phyloP scores from a whole-genome alignment of 1,139 yeast species.

The Geotrichum klebahnii region DNA sequence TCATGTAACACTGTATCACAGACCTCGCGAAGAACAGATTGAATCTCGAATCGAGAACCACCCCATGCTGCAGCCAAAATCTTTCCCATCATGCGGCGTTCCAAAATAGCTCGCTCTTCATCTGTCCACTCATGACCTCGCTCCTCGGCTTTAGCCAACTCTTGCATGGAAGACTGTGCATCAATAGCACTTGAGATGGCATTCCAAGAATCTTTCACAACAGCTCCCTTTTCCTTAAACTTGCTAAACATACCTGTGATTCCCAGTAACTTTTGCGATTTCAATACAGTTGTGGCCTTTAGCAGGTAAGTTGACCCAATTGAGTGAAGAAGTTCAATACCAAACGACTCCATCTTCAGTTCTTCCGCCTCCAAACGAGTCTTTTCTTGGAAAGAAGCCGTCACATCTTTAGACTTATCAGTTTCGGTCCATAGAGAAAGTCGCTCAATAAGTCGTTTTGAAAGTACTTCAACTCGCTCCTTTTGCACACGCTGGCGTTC shows the following conservation, averaged over 20 bases:
- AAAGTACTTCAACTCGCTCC: slow-evolving; percentile 64
- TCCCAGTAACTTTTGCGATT: slow-evolving; percentile 73
- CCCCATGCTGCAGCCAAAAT: slow-evolving; percentile 95
- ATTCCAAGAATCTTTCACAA: slow-evolving; percentile 79
- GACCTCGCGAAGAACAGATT: slow-evolving; percentile 80
- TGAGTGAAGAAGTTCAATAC: slow-evolving; percentile 81
- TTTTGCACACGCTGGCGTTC: slow-evolving; percentile 69
- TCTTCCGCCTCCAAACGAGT: slow-evolving; percentile 79
- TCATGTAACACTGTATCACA: slow-evolving; percentile 72
- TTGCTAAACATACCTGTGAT: slow-evolving; percentile 81
- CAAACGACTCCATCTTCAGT: slow-evolving; percentile 90
- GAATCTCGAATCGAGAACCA: slow-evolving; percentile 86
- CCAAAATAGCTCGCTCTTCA: slow-evolving; percentile 83
- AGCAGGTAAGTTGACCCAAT: slow-evolving; percentile 73
- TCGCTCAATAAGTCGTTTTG: slow-evolving; percentile 60
- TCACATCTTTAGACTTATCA: slow-evolving; percentile 64
- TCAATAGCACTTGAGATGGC: slow-evolving; percentile 83
- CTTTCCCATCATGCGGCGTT: slow-evolving; percentile 80
- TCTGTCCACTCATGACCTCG: slow-evolving; percentile 61
- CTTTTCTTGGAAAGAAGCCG: slow-evolving; percentile 65
- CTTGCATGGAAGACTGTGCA: slow-evolving; percentile 82
- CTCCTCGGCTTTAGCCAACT: slow-evolving; percentile 50
- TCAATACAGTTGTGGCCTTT: slow-evolving; percentile 56
- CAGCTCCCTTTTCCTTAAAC: slow-evolving; percentile 81
- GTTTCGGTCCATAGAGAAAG: slow-evolving; percentile 81